These are phyloP conservation scores for Penicillium longicatenatum DNA, from an alignment of 495 filamentous ascomycete genomes.

Conservation along the genomic window DNA sequence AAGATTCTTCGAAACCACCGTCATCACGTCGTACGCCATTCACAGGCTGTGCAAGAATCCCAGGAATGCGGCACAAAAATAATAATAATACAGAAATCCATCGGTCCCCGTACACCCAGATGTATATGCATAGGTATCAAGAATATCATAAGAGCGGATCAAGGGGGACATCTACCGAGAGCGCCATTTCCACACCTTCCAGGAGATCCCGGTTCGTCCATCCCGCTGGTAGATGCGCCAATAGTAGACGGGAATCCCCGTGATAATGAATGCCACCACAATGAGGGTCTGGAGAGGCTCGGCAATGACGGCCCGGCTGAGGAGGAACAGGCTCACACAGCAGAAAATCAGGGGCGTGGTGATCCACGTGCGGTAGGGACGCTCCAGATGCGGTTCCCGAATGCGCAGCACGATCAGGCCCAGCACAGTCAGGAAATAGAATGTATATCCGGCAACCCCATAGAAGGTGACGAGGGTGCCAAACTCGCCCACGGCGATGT, in stretches of 20 bases:
- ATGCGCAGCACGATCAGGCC: constrained; percentile 89
- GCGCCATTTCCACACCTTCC: constrained; percentile 62
- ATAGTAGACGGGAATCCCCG: constrained; percentile 84
- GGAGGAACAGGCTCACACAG: constrained; percentile 91
- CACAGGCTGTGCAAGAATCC: constrained; percentile 4
- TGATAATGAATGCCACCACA: constrained; percentile 79
- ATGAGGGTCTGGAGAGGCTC: constrained; percentile 87
- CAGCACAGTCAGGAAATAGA: constrained; percentile 95
- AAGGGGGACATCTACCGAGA: constrained; percentile 15
- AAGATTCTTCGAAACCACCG: constrained; percentile 16
- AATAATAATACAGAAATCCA: constrained; percentile 9
- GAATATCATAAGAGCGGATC: constrained; percentile 14
- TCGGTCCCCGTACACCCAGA: constrained; percentile 25
- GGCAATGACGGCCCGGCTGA: constrained; percentile 83
- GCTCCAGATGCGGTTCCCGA: constrained; percentile 81
- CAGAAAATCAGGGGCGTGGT: constrained; percentile 96
- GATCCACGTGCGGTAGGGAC: constrained; percentile 95
- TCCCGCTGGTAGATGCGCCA: constrained; percentile 71
- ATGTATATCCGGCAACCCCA: constrained; percentile 93
- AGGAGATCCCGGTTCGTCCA: constrained; percentile 48
- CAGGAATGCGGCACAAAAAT: constrained; percentile 1
- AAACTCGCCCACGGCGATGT: constrained; percentile 88
- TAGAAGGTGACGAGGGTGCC: constrained; percentile 92
- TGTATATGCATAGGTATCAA: constrained; percentile 38
- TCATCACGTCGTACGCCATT: constrained; percentile 28